phyloP scores from a whole-genome alignment of 495 filamentous ascomycete species.

The Penicillium herquei region DNA sequence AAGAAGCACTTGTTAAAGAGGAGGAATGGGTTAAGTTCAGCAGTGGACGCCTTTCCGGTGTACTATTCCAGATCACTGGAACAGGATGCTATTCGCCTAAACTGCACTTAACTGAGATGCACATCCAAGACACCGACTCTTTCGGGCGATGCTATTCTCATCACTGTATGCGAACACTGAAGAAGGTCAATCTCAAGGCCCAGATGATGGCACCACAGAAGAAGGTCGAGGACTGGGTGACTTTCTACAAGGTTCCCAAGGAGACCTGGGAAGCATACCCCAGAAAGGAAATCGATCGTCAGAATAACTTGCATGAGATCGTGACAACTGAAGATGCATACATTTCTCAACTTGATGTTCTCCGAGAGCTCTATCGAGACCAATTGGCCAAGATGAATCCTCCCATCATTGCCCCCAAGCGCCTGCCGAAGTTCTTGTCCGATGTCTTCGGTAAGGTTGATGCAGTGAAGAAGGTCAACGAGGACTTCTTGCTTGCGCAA shows the following conservation, averaged over 20 bases:
- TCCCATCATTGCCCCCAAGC: conserved; percentile 73
- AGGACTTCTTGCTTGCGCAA: conserved; percentile 90
- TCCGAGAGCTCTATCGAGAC: conserved; percentile 85
- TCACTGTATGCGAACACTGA: conserved; percentile 90
- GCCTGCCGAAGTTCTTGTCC: conserved; percentile 70
- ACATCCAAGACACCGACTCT: conserved; percentile 65
- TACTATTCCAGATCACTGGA: conserved; percentile 91
- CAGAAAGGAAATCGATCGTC: conserved; percentile 88
- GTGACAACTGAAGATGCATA: conserved; percentile 89
- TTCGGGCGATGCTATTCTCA: conserved; percentile 84
- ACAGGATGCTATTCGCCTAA: conserved; percentile 86
- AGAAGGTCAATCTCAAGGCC: conserved; percentile 83
- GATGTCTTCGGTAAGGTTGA: conserved; percentile 92
- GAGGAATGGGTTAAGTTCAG: conserved; percentile 99
- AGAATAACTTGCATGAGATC: conserved; percentile 95
- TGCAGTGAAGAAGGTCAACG: conserved; percentile 84
- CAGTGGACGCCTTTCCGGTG: conserved; percentile 70
- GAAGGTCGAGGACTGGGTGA: conserved; percentile 81
- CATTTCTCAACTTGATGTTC: conserved; percentile 81
- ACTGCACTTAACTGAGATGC: conserved; percentile 76
- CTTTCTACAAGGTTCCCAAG: conserved; percentile 83
- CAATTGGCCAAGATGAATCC: conserved; percentile 70
- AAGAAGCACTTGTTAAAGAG: conserved; percentile 77
- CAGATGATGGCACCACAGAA: conserved; percentile 66
- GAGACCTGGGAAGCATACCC: conserved; percentile 64